Percentiles rank a stretch among this genome's conserved stretches.
phyloP scores from a whole-genome alignment of 441 rosid genomes.

The Jatropha multifida region DNA sequence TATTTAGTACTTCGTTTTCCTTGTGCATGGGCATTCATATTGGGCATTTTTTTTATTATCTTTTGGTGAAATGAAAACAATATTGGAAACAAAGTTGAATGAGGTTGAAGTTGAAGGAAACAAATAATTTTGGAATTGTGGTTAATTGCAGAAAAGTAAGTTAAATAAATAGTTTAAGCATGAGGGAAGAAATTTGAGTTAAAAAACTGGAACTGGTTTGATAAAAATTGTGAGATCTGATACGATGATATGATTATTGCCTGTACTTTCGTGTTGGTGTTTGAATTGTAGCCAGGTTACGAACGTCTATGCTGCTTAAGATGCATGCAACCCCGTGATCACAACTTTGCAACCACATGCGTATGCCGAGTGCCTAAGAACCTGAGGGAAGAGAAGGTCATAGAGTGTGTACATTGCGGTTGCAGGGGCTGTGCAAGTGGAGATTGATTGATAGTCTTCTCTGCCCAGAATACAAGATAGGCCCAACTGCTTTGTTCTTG shows the following conservation, averaged over 20 bases:
- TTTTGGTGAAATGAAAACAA: not conserved
- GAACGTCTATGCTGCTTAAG: slow-evolving; percentile 62
- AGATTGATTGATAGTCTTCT: slow-evolving; percentile 28
- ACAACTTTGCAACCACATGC: slow-evolving; percentile 60
- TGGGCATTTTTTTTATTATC: not conserved
- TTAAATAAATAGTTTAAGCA: no score
- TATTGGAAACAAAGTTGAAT: not conserved
- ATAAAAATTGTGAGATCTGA: not conserved
- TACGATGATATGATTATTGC: not conserved
- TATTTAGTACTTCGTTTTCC: not conserved
- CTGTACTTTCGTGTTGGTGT: not conserved
- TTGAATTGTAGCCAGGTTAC: slow-evolving; percentile 47
- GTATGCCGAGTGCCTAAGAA: slow-evolving; percentile 64
- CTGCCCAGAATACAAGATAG: not conserved
- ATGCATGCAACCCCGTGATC: slow-evolving; percentile 65
- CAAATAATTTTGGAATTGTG: no score
- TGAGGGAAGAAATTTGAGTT: not conserved
- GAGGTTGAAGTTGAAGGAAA: no score
- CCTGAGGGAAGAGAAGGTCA: slow-evolving; percentile 60
- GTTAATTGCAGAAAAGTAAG: no score
- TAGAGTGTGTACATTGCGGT: slow-evolving; percentile 64
- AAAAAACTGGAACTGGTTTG: not conserved
- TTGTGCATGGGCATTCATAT: not conserved
- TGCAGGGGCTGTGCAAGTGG: slow-evolving; percentile 64
- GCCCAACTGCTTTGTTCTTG: not conserved